phyloP scores from a whole-genome alignment of 148 eudicot species.

The Polygonum maritimum region DNA sequence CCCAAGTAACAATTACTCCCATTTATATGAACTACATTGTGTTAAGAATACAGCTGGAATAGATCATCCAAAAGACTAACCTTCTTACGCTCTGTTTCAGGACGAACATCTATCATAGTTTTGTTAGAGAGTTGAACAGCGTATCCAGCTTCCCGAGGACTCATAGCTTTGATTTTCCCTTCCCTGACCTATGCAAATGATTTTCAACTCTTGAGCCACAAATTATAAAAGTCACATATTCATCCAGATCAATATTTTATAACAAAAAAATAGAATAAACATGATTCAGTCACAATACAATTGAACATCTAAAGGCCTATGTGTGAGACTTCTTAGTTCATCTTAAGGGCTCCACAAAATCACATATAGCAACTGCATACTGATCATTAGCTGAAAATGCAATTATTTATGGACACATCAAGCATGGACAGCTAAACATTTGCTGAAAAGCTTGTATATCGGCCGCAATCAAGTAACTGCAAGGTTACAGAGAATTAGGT shows the following conservation, averaged over 20 bases:
- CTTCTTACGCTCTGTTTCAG: slow-evolving; percentile 71
- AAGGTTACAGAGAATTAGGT: not conserved
- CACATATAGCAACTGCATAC: not conserved
- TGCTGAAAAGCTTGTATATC: not conserved
- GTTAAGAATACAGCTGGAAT: slow-evolving; percentile 7
- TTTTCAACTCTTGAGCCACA: slow-evolving; percentile 19
- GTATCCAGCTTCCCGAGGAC: slow-evolving; percentile 92
- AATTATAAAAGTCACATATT: slow-evolving; percentile 16
- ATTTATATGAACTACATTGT: not conserved
- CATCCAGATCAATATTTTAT: not conserved
- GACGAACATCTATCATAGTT: slow-evolving; percentile 87
- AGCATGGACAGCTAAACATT: not conserved
- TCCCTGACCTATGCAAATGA: slow-evolving; percentile 65
- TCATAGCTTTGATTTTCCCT: slow-evolving; percentile 70
- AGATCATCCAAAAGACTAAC: slow-evolving; percentile 16
- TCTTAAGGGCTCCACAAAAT: not conserved
- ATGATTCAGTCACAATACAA: not conserved
- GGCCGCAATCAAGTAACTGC: not conserved
- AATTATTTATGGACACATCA: not conserved
- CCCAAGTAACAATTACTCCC: not conserved
- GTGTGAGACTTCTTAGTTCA: not conserved
- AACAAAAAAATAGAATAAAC: not conserved
- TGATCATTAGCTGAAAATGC: not conserved
- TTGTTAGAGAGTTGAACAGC: slow-evolving; percentile 79
- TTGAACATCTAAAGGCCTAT: not conserved